Evolutionary conservation across 2,329 filamentous ascomycete genomes (phyloP), one percentile per base, ranked within the genome.

Genomic region (Hypoxylon rubiginosum): DNA sequence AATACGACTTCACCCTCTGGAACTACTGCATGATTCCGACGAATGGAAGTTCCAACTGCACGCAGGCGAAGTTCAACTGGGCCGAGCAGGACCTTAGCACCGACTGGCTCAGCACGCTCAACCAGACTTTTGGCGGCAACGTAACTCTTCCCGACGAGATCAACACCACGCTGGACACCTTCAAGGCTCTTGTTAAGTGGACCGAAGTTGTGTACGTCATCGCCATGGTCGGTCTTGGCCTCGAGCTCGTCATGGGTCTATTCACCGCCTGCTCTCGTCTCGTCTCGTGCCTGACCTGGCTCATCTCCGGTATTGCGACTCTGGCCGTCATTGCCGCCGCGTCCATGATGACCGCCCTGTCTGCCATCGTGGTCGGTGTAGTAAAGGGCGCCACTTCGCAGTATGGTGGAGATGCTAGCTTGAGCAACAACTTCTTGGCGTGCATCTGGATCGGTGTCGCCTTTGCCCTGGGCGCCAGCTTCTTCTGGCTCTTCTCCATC

Each of bases 401-500:
- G 54, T 97, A 96, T 79, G 89, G 91, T 67, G 90, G 95, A 72
- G 79, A 86, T 4, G 88, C 89, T 54, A 80, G 77, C 54, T 81
- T 97, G 77, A 92, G 94, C 81, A 87, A 79, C 30, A 82, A 84
- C 64, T 95, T 92, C 82, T 88, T 96, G 58, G 85, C 85, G 36
- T 82, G 89, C 19, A 88, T 91, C 73, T 97, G 94, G 93, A 84
- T 98, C 65, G 90, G 90, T 46, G 90, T 91, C 41, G 92, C 88
- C 28, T 94, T 97, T 77, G 90, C 91, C 67, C 77, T 96, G 34
- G 92, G 80, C 45, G 91, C 91, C 7, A 88, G 88, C 69, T 81
- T 97, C 77, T 97, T 98, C 90, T 98, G 96, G 95, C 82, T 94
- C 76, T 88, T 97, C 79, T 93, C 90, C 79, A 87, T 92, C 75